Percentiles rank a stretch among this genome's conserved stretches.
These are phyloP conservation scores for Plasmodium berghei DNA, from an alignment of 169 alveolate species.

Conservation along the genomic window DNA sequence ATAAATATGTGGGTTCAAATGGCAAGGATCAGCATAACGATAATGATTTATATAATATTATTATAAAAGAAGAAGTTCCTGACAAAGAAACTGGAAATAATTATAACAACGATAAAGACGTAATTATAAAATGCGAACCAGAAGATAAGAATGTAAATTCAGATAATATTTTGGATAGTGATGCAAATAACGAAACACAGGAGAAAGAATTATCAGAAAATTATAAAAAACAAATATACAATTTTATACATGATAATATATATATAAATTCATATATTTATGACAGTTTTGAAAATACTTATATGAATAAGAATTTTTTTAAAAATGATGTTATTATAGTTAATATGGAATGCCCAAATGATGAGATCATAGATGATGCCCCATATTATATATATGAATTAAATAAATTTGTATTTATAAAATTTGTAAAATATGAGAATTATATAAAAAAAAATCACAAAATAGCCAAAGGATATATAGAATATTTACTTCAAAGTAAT, in stretches of 20 bases:
- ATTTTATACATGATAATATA: conserved; percentile 47
- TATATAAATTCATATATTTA: conserved; percentile 59
- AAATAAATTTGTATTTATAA: conserved; percentile 59
- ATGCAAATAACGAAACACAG: conserved; percentile 8
- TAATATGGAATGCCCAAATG: background rate
- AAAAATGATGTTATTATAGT: conserved; percentile 62
- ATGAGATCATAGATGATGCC: conserved; percentile 16
- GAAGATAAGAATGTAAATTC: conserved; percentile 6
- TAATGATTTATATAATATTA: background rate
- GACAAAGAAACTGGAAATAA: background rate
- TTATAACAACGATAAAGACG: background rate
- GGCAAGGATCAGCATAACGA: background rate
- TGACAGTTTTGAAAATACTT: conserved; percentile 60
- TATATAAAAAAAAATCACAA: conserved; percentile 58
- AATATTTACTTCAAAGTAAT: conserved; percentile 44
- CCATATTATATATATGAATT: conserved; percentile 66
- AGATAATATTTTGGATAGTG: background rate
- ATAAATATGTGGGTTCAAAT: background rate
- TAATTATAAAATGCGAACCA: background rate
- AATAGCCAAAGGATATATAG: conserved; percentile 52
- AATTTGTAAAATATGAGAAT: conserved; percentile 51
- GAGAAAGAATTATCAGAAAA: conserved; percentile 9
- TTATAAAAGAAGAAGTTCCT: background rate
- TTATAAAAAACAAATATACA: conserved; percentile 41
- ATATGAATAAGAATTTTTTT: conserved; percentile 46